These are phyloP conservation scores for Aspergillus transmontanensis DNA, from an alignment of 2,329 filamentous ascomycete genomes.

Conservation along the genomic window DNA sequence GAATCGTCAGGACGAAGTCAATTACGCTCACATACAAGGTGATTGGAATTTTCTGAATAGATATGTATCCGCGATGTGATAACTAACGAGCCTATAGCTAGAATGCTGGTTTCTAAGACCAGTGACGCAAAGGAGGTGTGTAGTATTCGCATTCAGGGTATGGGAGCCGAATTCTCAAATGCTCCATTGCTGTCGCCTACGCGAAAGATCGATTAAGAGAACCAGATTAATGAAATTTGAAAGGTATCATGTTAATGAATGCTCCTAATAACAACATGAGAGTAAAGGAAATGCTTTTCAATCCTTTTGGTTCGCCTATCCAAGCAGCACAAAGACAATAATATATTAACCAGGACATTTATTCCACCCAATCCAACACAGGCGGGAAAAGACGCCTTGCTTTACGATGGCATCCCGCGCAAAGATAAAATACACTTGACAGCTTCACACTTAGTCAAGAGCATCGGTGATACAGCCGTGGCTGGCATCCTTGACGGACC, in stretches of 20 bases:
- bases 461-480: constrained; percentile 52
- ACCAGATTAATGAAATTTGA: background rate
- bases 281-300: constrained; percentile 2
- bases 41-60: too few species aligned
- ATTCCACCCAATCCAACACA: background rate
- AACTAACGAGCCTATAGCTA: too few species aligned
- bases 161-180: background rate
- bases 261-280: constrained; percentile 1
- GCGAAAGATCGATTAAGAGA: background rate
- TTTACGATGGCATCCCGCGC: background rate
- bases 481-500: constrained; percentile 49
- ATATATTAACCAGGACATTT: background rate
- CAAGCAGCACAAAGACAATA: background rate
- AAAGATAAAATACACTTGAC: constrained; percentile 9
- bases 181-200: background rate
- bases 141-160: too few species aligned
- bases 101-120: too few species aligned
- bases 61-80: too few species aligned
- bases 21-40: too few species aligned
- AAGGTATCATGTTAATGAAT: background rate
- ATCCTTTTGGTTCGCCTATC: constrained; percentile 6
- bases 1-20: too few species aligned
- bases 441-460: constrained; percentile 31
- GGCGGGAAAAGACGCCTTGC: background rate
- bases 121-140: too few species aligned